Conservation (phyloP, 2,329 filamentous ascomycete species). For the Microsporum canis region DNA sequence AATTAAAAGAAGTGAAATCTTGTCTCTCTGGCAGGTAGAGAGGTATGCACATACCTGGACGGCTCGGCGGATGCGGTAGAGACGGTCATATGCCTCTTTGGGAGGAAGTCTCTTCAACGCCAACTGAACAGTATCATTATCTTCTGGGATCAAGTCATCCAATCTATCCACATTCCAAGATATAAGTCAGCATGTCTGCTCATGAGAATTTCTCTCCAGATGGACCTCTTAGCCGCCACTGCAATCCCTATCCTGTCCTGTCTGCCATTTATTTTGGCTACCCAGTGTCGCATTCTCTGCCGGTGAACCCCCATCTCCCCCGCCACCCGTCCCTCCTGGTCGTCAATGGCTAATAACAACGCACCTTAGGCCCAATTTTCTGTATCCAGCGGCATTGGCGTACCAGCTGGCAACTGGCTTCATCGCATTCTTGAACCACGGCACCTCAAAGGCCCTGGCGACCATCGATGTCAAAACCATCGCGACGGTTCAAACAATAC, state of each 20-base stretch:
- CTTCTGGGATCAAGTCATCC: constrained; percentile 92
- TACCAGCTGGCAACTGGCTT: constrained; percentile 83
- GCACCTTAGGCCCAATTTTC: constrained; percentile 83
- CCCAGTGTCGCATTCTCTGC: not conserved
- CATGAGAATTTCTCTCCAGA: not conserved
- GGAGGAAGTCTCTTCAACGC: constrained; percentile 82
- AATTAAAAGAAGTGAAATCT: not conserved
- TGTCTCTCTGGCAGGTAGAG: not conserved
- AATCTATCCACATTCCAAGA: constrained; percentile 45
- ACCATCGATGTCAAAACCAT: constrained; percentile 40
- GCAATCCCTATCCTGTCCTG: not conserved
- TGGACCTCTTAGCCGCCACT: not conserved
- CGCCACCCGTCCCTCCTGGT: not conserved
- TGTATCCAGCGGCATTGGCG: constrained; percentile 77
- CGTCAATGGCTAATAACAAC: constrained; percentile 13
- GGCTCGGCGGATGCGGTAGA: constrained; percentile 92
- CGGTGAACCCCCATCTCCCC: not conserved
- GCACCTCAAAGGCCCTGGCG: constrained; percentile 66
- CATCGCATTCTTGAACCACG: constrained; percentile 71
- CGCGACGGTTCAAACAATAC: not conserved
- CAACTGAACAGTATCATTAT: constrained; percentile 72
- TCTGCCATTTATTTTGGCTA: not conserved
- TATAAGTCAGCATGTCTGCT: constrained; percentile 5
- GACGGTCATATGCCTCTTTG: constrained; percentile 89
- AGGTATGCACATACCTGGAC: constrained; percentile 54